Evolutionary conservation across 768 basidiomycete species (phyloP).

Genomic region (Thelephora aurantiotincta): DNA sequence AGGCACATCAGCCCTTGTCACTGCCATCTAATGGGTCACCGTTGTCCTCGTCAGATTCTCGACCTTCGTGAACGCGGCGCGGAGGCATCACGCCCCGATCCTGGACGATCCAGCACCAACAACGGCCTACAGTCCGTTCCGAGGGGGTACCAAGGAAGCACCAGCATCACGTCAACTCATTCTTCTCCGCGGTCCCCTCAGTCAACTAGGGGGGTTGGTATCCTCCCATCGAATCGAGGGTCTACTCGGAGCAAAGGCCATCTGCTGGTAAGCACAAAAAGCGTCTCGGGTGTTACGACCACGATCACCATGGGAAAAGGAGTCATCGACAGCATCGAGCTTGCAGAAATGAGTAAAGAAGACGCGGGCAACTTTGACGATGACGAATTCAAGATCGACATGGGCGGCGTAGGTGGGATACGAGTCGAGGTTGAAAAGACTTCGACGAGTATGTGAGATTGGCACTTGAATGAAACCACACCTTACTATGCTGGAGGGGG

Average conservation of each 20-base stretch:
- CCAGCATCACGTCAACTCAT: slow-evolving; percentile 14
- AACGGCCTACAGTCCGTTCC: slow-evolving; percentile 31
- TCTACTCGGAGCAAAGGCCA: slow-evolving; percentile 14
- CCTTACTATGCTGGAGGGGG: too few species aligned
- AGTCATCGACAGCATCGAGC: slow-evolving; percentile 12
- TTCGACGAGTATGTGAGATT: slow-evolving; percentile 5
- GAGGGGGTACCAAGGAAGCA: slow-evolving; percentile 16
- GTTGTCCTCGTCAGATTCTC: slow-evolving; percentile 37
- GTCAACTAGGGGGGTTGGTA: slow-evolving; percentile 15
- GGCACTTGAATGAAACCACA: too few species aligned
- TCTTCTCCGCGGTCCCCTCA: slow-evolving; percentile 16
- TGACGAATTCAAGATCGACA: slow-evolving; percentile 8
- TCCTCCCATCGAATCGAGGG: slow-evolving; percentile 9
- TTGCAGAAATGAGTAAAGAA: slow-evolving; percentile 8
- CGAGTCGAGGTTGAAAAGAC: slow-evolving; percentile 19
- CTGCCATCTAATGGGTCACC: background rate
- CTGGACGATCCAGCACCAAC: background rate
- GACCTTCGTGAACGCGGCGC: slow-evolving; percentile 74
- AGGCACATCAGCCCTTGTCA: background rate
- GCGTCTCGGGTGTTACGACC: slow-evolving; percentile 11
- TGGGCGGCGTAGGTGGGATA: slow-evolving; percentile 13
- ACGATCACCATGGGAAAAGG: slow-evolving; percentile 13
- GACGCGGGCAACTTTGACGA: slow-evolving; percentile 2
- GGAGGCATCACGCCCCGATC: slow-evolving; percentile 31
- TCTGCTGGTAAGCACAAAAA: slow-evolving; percentile 17